These are phyloP conservation scores for Periconia digitata DNA, from an alignment of 2,329 filamentous ascomycete genomes.

Conservation along the genomic window DNA sequence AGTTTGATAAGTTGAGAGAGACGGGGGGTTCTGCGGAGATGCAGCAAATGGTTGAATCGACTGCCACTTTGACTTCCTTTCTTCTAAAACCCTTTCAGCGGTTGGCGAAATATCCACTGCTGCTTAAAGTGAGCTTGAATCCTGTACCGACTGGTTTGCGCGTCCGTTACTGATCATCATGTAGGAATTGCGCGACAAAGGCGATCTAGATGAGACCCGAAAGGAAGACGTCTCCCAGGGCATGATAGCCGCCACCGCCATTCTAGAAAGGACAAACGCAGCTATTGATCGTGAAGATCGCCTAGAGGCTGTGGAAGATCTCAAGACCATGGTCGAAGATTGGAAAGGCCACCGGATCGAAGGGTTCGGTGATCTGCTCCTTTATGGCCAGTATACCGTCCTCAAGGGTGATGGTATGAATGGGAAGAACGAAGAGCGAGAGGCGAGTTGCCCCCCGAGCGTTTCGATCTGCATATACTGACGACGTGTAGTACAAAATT, in stretches of 20 bases:
- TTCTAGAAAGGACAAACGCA: slow-evolving; percentile 83
- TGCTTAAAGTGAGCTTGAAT: slow-evolving; percentile 73
- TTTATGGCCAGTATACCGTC: slow-evolving; percentile 89
- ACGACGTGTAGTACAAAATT: slow-evolving; percentile 75
- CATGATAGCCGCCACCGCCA: slow-evolving; percentile 78
- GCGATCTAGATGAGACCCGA: slow-evolving; percentile 67
- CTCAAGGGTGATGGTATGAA: slow-evolving; percentile 77
- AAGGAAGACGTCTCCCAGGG: slow-evolving; percentile 74
- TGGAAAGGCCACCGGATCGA: slow-evolving; percentile 94
- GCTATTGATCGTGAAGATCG: slow-evolving; percentile 87
- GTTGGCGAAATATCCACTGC: slow-evolving; percentile 87
- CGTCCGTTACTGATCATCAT: slow-evolving; percentile 6
- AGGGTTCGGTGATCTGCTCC: slow-evolving; percentile 84
- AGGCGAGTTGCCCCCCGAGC: slow-evolving; percentile 63
- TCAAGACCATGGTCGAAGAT: slow-evolving; percentile 83
- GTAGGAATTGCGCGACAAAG: slow-evolving; percentile 84
- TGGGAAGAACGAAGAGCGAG: slow-evolving; percentile 81
- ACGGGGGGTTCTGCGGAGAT: slow-evolving; percentile 66
- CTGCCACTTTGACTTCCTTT: slow-evolving; percentile 87
- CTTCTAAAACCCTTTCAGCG: slow-evolving; percentile 95
- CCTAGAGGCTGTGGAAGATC: slow-evolving; percentile 78
- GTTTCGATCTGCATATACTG: neutral
- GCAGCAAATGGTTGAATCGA: slow-evolving; percentile 77
- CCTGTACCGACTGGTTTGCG: slow-evolving; percentile 3
- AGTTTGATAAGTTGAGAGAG: slow-evolving; percentile 82